These are phyloP conservation scores for Mucor indicus DNA, from an alignment of 371 early-diverging fungal genomes.

Conservation along the genomic window DNA sequence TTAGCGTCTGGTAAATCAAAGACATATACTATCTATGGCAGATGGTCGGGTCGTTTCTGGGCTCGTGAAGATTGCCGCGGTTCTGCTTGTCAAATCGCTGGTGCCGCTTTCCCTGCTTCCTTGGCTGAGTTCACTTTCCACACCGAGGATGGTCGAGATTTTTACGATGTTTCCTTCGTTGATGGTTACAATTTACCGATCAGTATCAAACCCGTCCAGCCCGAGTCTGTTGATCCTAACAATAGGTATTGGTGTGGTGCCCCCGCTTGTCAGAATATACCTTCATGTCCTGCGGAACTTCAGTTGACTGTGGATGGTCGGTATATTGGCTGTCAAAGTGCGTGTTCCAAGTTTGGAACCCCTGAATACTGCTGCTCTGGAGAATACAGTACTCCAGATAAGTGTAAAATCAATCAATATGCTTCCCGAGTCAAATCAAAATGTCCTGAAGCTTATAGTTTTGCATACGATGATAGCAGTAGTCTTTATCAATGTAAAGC, in stretches of 20 bases:
- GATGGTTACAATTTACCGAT: conserved; percentile 40
- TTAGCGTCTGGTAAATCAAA: conserved; percentile 2
- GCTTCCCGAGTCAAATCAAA: conserved; percentile 10
- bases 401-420: conserved; percentile 8
- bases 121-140: conserved; percentile 28
- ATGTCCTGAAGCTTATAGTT: conserved; percentile 19
- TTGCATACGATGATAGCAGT: conserved; percentile 19
- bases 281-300: conserved; percentile 23
- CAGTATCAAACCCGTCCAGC: conserved; percentile 16
- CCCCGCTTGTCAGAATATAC: conserved; percentile 18
- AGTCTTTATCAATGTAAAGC: conserved; percentile 14
- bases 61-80: conserved; percentile 20
- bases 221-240: neutral
- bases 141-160: conserved; percentile 18
- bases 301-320: conserved; percentile 13
- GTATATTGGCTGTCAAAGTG: conserved; percentile 17
- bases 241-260: conserved; percentile 24
- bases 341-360: conserved; percentile 19
- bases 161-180: conserved; percentile 37
- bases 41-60: conserved; percentile 34
- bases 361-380: conserved; percentile 28
- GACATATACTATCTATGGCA: conserved; percentile 1
- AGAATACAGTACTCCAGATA: conserved; percentile 3
- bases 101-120: conserved; percentile 28
- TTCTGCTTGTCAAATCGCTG: conserved; percentile 23